These are phyloP conservation scores for Moricandia arvensis DNA, from an alignment of 345 rosid genomes.

Conservation along the genomic window DNA sequence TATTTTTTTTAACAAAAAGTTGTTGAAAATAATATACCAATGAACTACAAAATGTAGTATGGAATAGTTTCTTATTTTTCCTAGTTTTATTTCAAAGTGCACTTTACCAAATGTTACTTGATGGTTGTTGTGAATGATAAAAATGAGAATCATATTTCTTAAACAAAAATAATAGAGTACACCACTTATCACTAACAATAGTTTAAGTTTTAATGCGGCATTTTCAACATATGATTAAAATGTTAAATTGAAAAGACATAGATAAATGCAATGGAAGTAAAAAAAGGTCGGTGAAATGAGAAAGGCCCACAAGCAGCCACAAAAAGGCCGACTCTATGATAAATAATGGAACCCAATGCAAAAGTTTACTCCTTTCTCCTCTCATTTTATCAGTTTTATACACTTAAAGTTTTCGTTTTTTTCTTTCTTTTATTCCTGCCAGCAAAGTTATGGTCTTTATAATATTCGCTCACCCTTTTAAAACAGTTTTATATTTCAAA, in stretches of 20 bases:
- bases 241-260: background rate
- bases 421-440: constrained; percentile 19
- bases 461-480: constrained; percentile 26
- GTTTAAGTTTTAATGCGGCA: background rate
- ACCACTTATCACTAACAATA: background rate
- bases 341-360: constrained; percentile 64
- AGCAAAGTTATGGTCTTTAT: constrained; percentile 30
- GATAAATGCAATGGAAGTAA: constrained; percentile 9
- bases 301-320: constrained; percentile 66
- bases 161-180: background rate
- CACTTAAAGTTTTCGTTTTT: constrained; percentile 29
- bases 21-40: too few species aligned
- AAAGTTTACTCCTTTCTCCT: constrained; percentile 38
- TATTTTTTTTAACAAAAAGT: too few species aligned
- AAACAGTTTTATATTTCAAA: background rate
- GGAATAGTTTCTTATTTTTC: too few species aligned
- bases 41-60: too few species aligned
- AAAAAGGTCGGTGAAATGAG: constrained; percentile 32
- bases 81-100: too few species aligned
- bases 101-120: too few species aligned
- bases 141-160: background rate
- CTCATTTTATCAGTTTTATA: constrained; percentile 23
- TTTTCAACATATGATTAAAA: background rate
- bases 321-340: constrained; percentile 54
- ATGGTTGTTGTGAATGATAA: too few species aligned